Percentiles rank a stretch among this genome's conserved stretches.
Conservation (phyloP, 106 monocot genomes). For the Acorus gramineus region DNA sequence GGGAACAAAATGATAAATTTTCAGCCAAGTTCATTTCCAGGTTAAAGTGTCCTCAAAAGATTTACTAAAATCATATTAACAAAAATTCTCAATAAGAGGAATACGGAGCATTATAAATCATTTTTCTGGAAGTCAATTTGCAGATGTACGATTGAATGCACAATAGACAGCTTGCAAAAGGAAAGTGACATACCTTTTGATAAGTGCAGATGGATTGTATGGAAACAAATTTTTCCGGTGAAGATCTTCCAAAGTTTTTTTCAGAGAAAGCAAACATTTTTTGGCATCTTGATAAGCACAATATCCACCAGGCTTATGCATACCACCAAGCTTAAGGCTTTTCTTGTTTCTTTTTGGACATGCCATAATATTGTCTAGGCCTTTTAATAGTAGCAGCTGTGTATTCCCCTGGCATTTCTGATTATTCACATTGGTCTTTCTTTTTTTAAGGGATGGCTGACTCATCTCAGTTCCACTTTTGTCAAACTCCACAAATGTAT, state of each 20-base stretch:
- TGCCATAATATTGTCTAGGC: not conserved
- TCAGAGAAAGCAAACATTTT: slow-evolving; percentile 60
- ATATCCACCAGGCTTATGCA: not conserved
- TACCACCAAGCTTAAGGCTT: not conserved
- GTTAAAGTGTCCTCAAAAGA: not conserved
- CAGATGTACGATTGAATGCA: not conserved
- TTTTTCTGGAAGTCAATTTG: not conserved
- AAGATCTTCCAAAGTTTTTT: slow-evolving; percentile 52
- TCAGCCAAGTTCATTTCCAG: not conserved
- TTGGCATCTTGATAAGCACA: slow-evolving; percentile 40
- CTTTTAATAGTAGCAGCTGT: not conserved
- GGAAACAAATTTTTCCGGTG: slow-evolving; percentile 69
- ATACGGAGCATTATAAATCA: not conserved
- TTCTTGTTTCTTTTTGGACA: not conserved
- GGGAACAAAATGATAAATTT: not conserved
- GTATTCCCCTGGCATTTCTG: not conserved
- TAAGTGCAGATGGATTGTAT: slow-evolving; percentile 69
- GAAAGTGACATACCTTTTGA: slow-evolving; percentile 49
- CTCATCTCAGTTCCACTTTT: slow-evolving; percentile 10
- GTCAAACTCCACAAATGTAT: slow-evolving; percentile 36
- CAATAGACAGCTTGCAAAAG: not conserved
- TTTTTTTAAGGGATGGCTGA: slow-evolving; percentile 24
- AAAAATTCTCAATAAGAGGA: not conserved
- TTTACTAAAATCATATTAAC: not conserved
- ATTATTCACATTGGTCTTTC: slow-evolving; percentile 15